Base-by-base conservation (phyloP, 345 rosid genomes). In the Gossypium herbaceum region DNA sequence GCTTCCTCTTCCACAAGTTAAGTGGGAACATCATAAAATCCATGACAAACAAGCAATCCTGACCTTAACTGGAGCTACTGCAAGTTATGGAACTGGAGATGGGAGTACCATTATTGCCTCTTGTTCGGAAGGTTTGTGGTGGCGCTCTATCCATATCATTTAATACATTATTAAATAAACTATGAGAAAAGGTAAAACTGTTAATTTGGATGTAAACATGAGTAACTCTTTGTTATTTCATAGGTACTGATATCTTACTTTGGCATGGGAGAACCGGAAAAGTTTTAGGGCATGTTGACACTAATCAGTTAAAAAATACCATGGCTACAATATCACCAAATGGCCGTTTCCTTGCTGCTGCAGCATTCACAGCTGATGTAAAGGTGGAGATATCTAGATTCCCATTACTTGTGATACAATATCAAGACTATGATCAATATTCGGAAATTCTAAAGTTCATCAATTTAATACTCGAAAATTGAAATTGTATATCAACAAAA, bases 281-380 rank as follows among this genome's bases (percentile, higher is more conserved):
- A 79, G 65, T 77, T 76, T 61, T 93, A 82, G 98, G 96, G 60
- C 82, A 84, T 78, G 97, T 89, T 20, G 99, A 95, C 81, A 90
- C 99, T 75, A 95, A 95, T 85, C 99, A 95, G 78, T 83, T 95
- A 86, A 95, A 93, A 82, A 95, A 95, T 79, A 86, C 79, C 73
- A 95, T 90, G 97, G 94, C 93, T 76, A 82, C 90, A 64, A 79
- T 95, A 76, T 95, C 99, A 67, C 97, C 99, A 64, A 90, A 93
- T 88, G 99, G 99, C 29, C 98, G 97, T 39, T 95, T 95, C 73
- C 59, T 95, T 81, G 97, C 99, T 73, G 97, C 98, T 60, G 99
- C 99, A 47, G 98, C 99, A 51, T 95, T 95, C 81, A 93, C 98
- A 25, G 99, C 99, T 10, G 98, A 93, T 87, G 99, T 95, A 72